Evolutionary conservation across 1,139 yeast genomes (phyloP).

Genomic region (Pichia sp.): DNA sequence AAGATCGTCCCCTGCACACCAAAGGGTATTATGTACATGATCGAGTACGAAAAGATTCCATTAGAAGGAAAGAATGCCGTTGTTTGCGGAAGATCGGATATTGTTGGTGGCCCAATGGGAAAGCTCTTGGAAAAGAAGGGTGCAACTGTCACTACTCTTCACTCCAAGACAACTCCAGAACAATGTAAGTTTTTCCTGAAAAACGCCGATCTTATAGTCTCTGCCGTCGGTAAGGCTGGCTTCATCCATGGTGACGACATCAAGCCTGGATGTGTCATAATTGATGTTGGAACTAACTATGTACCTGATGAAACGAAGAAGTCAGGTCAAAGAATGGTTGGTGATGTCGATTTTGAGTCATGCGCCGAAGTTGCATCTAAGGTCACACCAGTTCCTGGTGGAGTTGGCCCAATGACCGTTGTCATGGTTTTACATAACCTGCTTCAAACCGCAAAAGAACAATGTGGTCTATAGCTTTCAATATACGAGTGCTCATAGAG

Average conservation of each 20-base stretch:
- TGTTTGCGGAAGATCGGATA: slow-evolving; percentile 74
- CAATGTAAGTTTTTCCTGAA: slow-evolving; percentile 42
- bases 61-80: slow-evolving; percentile 67
- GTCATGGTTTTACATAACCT: slow-evolving; percentile 74
- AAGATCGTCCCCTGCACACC: slow-evolving; percentile 76
- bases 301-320: slow-evolving; percentile 55
- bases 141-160: slow-evolving; percentile 72
- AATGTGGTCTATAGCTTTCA: slow-evolving; percentile 27
- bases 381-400: slow-evolving; percentile 82
- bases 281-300: slow-evolving; percentile 78
- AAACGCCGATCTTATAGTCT: slow-evolving; percentile 64
- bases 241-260: slow-evolving; percentile 68
- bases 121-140: slow-evolving; percentile 63
- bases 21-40: slow-evolving; percentile 62
- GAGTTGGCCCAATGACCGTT: slow-evolving; percentile 88
- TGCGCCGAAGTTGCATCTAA: slow-evolving; percentile 49
- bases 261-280: slow-evolving; percentile 60
- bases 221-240: slow-evolving; percentile 70
- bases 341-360: slow-evolving; percentile 65
- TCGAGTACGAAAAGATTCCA: slow-evolving; percentile 53
- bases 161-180: slow-evolving; percentile 64
- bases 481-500: too few relatives aligned
- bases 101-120: slow-evolving; percentile 77
- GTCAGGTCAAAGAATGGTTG: slow-evolving; percentile 62
- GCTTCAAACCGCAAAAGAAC: slow-evolving; percentile 41